Evolutionary conservation across 1,284 basidiomycete genomes (phyloP), one percentile per base, ranked within the genome.

Genomic region (Ganoderma lingzhi): DNA sequence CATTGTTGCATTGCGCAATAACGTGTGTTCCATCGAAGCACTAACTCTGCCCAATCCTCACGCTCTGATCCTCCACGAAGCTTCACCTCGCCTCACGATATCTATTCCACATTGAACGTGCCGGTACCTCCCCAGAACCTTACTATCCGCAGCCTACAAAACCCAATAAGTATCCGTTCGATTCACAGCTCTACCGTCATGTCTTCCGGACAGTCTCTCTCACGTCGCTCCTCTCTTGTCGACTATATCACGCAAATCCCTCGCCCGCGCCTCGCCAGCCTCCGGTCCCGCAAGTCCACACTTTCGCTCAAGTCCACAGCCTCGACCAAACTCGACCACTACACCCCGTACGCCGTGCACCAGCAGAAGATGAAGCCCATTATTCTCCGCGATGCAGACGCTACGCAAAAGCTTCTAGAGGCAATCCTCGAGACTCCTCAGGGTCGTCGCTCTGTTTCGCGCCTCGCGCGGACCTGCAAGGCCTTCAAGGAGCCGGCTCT

Each of bases 401-500:
- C 85, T 19, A 84, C 88, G 30, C 83, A 80, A 76, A 91, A 87
- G 78, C 80, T 94, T 67, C 82, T 93, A 58, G 91, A 93, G 78
- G 84, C 84, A 72, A 88, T 94, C 74, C 82, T 89, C 70, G 92
- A 93, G 64, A 84, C 85, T 4, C 87, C 90, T 2, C 86, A 84
- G 73, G 92, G 92, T 41, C 87, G 85, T 71, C 76, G 77, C 51
- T 84, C 87, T 59, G 79, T 93, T 69, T 89, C 89, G 60, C 84
- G 92, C 75, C 82, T 94, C 71, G 88, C 92, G 64, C 84, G 92
- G 67, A 93, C 92, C 62, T 93, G 92, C 80, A 88, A 85, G 72
- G 87, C 88, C 32, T 82, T 93, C 78, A 87, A 85, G 71, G 91
- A 91, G 73, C 90, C 91, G n/a, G 88, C 90, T n/a, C 77, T 93